Evolutionary conservation across 176 grass and related monocot species (phyloP).

Genomic region (Alloteropsis semialata): DNA sequence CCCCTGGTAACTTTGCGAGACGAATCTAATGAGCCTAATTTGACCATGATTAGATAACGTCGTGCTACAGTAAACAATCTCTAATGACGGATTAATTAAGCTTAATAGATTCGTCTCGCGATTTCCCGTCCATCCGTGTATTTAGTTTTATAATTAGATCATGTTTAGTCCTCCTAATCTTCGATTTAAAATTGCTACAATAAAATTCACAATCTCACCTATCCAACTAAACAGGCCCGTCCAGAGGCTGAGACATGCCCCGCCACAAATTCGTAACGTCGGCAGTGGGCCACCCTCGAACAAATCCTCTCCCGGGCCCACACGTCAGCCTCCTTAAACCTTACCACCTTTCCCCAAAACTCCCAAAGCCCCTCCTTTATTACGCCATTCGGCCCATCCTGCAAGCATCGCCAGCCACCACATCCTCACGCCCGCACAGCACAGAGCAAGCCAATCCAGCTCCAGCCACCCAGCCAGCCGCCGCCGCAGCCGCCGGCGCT

Average conservation of each 20-base stretch:
- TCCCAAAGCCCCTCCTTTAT: not conserved
- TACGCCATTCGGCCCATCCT: not conserved
- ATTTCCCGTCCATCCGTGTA: too few relatives aligned
- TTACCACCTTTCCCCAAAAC: not conserved
- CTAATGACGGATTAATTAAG: too few relatives aligned
- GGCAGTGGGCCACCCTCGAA: not conserved
- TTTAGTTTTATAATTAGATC: too few relatives aligned
- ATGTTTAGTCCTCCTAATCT: too few relatives aligned
- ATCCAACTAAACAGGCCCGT: too few relatives aligned
- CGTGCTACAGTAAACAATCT: too few relatives aligned
- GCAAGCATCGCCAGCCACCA: not conserved
- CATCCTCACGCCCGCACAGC: not conserved
- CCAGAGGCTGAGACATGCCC: not conserved
- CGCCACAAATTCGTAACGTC: not conserved
- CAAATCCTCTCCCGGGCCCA: not conserved
- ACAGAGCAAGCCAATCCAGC: not conserved
- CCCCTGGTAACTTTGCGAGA: too few relatives aligned
- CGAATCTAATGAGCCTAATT: too few relatives aligned
- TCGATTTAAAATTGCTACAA: too few relatives aligned
- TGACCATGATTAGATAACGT: too few relatives aligned
- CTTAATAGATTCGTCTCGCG: too few relatives aligned
- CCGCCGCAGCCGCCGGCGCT: not conserved
- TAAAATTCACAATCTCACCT: too few relatives aligned
- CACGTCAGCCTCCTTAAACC: not conserved
- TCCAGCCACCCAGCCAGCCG: not conserved